Conservation (phyloP, 202 grass and related monocot genomes). For the Bolboschoenoplectus hybrid region DNA sequence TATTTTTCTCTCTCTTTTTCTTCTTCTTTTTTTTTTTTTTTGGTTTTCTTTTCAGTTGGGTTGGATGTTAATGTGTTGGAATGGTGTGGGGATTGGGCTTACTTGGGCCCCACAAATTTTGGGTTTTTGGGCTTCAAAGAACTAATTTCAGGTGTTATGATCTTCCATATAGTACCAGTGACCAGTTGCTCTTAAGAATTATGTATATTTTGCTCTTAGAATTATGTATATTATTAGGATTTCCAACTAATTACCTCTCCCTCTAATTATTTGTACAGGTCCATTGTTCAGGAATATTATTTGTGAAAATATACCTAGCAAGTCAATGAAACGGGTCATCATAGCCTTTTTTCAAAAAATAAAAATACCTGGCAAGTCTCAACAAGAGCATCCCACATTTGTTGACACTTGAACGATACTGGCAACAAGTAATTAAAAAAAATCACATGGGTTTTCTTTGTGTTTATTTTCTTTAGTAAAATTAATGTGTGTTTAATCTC, state of each 20-base stretch:
- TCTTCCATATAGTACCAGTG: background rate
- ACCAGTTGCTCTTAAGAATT: background rate
- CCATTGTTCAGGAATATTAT: background rate
- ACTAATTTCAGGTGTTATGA: conserved; percentile 19
- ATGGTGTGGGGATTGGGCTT: conserved; percentile 26
- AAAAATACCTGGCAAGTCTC: background rate
- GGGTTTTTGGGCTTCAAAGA: conserved; percentile 12
- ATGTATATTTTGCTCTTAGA: background rate
- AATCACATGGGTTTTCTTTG: background rate
- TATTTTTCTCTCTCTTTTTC: background rate
- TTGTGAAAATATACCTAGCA: background rate
- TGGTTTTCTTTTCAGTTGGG: background rate
- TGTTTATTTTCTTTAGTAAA: background rate
- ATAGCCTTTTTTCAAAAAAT: too few species aligned
- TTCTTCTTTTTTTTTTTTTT: background rate
- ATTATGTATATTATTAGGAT: conserved; percentile 22
- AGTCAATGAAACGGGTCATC: background rate
- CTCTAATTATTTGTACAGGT: background rate
- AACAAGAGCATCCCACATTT: background rate
- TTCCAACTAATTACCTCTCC: background rate
- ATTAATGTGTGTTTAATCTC: background rate
- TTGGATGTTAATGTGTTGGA: background rate
- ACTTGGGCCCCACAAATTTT: conserved; percentile 24
- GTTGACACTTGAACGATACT: background rate
- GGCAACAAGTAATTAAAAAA: background rate